A percentile compares a stretch with the other conserved stretches of the same genome.
Evolutionary conservation across 441 rosid species (phyloP).

Genomic region (Geranium incanum): DNA sequence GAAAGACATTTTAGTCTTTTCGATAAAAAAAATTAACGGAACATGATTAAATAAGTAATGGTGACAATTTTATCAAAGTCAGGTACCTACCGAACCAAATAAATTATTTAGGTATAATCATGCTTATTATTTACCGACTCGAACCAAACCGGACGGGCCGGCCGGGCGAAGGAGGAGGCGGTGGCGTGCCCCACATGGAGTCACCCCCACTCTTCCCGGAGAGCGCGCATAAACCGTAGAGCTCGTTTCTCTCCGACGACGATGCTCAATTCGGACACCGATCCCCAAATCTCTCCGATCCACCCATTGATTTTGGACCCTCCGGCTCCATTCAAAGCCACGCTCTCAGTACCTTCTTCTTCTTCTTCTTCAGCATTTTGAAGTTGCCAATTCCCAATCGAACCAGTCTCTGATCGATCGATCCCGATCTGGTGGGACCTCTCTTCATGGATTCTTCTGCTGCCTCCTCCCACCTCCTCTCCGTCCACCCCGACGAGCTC

Average conservation of each 20-base stretch:
- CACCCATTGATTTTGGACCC: neutral
- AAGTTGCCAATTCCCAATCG: neutral
- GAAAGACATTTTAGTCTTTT: no score
- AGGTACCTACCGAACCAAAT: no score
- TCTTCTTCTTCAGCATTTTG: neutral
- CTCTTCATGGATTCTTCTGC: neutral
- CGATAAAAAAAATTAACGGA: no score
- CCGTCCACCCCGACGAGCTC: neutral
- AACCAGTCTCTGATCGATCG: neutral
- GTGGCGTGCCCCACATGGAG: neutral
- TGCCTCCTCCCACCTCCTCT: neutral
- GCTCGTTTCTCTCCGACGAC: neutral
- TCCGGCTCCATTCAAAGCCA: neutral
- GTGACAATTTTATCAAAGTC: no score
- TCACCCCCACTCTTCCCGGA: neutral
- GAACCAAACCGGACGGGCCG: no score
- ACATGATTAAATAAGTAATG: no score
- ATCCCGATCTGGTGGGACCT: neutral
- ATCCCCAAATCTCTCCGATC: neutral
- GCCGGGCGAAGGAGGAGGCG: neutral
- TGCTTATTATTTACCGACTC: no score
- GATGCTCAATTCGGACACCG: neutral
- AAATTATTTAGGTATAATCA: no score
- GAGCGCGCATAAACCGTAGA: neutral
- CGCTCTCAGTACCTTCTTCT: neutral